Evolutionary conservation across 2,329 filamentous ascomycete genomes (phyloP).

Genomic region (Venturia asperata): DNA sequence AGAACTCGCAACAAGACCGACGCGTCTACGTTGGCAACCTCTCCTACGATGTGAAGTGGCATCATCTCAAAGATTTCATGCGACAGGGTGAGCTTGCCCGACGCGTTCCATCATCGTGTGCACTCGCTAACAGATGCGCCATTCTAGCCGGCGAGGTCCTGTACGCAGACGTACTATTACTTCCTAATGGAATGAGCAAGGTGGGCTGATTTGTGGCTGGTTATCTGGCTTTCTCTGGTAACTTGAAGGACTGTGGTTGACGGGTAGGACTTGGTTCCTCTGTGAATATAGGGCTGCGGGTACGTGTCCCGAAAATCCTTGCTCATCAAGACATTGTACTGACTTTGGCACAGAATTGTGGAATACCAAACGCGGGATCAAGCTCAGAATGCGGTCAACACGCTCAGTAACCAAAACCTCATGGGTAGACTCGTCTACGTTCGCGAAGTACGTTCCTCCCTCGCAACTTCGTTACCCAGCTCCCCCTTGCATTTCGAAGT

Average conservation of each 20-base stretch:
- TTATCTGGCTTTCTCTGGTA: slow-evolving; percentile 56
- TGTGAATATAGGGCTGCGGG: slow-evolving; percentile 99
- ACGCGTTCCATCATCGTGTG: slow-evolving; percentile 18
- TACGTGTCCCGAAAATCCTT: slow-evolving; percentile 50
- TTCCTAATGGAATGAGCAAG: slow-evolving; percentile 99
- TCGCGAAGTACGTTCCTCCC: slow-evolving; percentile 63
- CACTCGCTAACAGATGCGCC: slow-evolving; percentile 29
- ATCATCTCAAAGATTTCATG: slow-evolving; percentile 99
- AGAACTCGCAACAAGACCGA: slow-evolving; percentile 95
- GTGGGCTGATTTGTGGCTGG: slow-evolving; percentile 91
- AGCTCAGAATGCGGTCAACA: slow-evolving; percentile 94
- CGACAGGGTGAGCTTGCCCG: slow-evolving; percentile 66
- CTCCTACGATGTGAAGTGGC: slow-evolving; percentile 99
- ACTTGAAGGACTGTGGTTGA: slow-evolving; percentile 96
- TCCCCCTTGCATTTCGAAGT: not conserved
- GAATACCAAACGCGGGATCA: slow-evolving; percentile 99
- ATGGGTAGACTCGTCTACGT: slow-evolving; percentile 99
- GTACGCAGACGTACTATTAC: slow-evolving; percentile 97
- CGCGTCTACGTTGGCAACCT: slow-evolving; percentile 99
- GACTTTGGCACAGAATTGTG: slow-evolving; percentile 68
- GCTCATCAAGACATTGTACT: not conserved
- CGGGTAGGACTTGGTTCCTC: slow-evolving; percentile 81
- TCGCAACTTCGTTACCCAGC: slow-evolving; percentile 1
- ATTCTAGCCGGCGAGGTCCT: slow-evolving; percentile 87
- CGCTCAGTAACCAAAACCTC: slow-evolving; percentile 97